phyloP scores from a whole-genome alignment of 139 green algal genomes.

The Chlamydomonas sp. region DNA sequence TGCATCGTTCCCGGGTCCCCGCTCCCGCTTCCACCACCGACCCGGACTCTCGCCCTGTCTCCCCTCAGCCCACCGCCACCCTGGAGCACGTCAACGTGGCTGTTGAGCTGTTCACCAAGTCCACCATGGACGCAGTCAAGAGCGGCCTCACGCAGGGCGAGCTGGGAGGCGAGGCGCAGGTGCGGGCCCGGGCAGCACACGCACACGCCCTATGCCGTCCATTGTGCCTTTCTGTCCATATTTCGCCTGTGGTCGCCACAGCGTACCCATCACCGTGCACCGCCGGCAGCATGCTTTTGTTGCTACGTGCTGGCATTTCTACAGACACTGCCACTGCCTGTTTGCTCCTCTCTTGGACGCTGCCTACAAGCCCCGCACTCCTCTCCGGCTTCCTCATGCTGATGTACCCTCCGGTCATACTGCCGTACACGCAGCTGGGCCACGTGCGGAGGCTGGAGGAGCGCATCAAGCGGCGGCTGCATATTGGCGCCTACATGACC shows the following conservation, averaged over 20 bases:
- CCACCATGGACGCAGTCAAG: conserved; percentile 58
- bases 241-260: too few relatives aligned
- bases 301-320: background rate
- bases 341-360: background rate
- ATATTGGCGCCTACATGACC: conserved; percentile 54
- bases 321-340: background rate
- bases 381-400: conserved; percentile 31
- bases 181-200: background rate
- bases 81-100: conserved; percentile 56
- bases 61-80: conserved; percentile 39
- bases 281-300: too few relatives aligned
- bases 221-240: too few relatives aligned
- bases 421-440: conserved; percentile 32
- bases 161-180: conserved; percentile 22
- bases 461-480: conserved; percentile 47
- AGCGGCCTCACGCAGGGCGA: conserved; percentile 39
- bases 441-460: conserved; percentile 51
- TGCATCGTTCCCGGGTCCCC: too few relatives aligned
- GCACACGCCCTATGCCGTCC: too few relatives aligned
- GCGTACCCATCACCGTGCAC: too few relatives aligned
- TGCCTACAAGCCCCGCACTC: background rate
- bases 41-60: background rate
- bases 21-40: too few relatives aligned
- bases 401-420: conserved; percentile 34
- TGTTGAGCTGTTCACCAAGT: conserved; percentile 58